A percentile compares a stretch with the other conserved stretches of the same genome.
These are phyloP conservation scores for Ceriops tagal DNA, from an alignment of 345 rosid species.

Conservation along the genomic window DNA sequence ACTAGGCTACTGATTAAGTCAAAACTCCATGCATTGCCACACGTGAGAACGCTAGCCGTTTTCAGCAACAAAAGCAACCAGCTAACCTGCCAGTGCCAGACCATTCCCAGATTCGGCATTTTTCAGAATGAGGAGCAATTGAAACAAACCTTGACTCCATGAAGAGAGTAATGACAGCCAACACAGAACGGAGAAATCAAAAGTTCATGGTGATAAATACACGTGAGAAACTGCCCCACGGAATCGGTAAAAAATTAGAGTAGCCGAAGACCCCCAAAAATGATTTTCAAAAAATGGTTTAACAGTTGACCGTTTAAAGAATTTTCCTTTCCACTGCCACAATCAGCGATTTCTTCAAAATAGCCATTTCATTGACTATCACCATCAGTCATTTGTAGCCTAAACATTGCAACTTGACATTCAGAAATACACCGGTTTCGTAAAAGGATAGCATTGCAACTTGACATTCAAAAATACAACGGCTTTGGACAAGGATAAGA, in stretches of 20 bases:
- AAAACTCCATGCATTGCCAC: background rate
- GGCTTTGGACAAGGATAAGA: conserved; percentile 20
- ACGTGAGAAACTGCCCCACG: too few relatives aligned
- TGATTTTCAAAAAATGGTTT: background rate
- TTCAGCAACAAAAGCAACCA: background rate
- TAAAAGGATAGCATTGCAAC: background rate
- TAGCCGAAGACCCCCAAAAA: background rate
- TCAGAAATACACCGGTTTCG: background rate
- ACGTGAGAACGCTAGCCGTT: conserved; percentile 17
- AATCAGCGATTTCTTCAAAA: conserved; percentile 4
- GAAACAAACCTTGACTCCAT: background rate
- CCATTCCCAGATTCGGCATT: conserved; percentile 10
- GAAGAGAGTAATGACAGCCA: background rate
- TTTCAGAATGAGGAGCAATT: background rate
- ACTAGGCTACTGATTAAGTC: background rate
- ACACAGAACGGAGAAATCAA: background rate
- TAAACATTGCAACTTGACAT: background rate
- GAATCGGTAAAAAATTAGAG: too few relatives aligned
- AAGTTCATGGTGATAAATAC: too few relatives aligned
- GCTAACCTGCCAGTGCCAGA: background rate
- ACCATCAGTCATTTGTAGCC: conserved; percentile 13
- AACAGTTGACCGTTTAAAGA: background rate
- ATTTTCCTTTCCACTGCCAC: background rate
- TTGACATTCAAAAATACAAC: conserved; percentile 4
- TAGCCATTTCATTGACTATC: conserved; percentile 18